phyloP scores from a whole-genome alignment of 805 yeast species.

The Zygosaccharomyces kombuchaensis region DNA sequence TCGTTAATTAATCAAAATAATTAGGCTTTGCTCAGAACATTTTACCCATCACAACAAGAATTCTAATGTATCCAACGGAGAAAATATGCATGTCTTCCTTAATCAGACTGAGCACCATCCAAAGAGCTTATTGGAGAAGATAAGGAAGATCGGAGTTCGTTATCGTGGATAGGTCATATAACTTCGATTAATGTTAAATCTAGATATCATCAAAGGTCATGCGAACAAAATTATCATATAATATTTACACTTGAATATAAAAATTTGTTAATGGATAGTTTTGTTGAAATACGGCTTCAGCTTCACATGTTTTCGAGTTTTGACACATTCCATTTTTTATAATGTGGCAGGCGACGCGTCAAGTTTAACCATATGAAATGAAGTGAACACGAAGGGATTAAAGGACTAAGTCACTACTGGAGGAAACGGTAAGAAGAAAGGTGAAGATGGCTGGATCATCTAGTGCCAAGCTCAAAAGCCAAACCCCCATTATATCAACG shows the following conservation, averaged over 20 bases:
- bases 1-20: not conserved
- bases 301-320: not conserved
- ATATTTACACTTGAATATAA: too few species aligned
- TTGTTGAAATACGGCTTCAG: too few species aligned
- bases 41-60: not conserved
- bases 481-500: conserved; percentile 51
- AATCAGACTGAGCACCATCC: not conserved
- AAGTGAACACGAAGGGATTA: not conserved
- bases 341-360: conserved; percentile 4
- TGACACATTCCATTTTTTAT: not conserved
- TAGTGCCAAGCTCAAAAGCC: conserved; percentile 35
- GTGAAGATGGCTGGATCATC: conserved; percentile 10
- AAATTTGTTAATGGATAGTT: too few species aligned
- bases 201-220: not conserved
- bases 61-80: not conserved
- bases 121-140: not conserved
- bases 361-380: not conserved
- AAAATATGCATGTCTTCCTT: not conserved
- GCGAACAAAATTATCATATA: not conserved
- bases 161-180: too few species aligned
- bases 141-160: not conserved
- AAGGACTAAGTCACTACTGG: not conserved
- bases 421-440: too few species aligned
- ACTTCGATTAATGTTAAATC: not conserved
- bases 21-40: not conserved